phyloP scores from a whole-genome alignment of 2,329 filamentous ascomycete species.

The Exserohilum turcica region DNA sequence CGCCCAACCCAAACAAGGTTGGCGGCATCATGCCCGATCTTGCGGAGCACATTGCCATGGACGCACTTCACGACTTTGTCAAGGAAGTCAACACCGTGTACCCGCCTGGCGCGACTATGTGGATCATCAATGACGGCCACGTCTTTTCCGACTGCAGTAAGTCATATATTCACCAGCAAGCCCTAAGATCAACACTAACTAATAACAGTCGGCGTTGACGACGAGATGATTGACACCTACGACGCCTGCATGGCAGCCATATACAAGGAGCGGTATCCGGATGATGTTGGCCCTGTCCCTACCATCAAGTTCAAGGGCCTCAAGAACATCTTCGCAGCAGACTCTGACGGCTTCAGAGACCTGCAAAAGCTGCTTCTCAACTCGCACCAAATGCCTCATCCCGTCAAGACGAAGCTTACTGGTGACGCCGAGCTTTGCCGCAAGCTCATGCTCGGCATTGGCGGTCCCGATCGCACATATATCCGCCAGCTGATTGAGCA shows the following conservation, averaged over 20 bases:
- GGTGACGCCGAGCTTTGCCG: constrained; percentile 38
- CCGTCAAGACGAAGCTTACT: constrained; percentile 37
- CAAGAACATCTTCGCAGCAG: constrained; percentile 37
- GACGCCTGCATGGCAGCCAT: constrained; percentile 47
- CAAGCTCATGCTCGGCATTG: constrained; percentile 36
- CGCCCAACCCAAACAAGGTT: constrained; percentile 62
- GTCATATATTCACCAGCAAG: constrained; percentile 2
- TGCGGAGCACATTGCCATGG: constrained; percentile 51
- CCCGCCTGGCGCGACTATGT: constrained; percentile 49
- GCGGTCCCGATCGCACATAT: constrained; percentile 30
- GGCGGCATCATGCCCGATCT: constrained; percentile 54
- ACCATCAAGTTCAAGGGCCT: constrained; percentile 38
- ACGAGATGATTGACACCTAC: constrained; percentile 51
- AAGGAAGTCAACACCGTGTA: constrained; percentile 50
- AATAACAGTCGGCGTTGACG: constrained; percentile 49
- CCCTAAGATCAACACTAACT: constrained; percentile 7
- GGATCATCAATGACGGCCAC: constrained; percentile 53
- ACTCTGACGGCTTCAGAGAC: constrained; percentile 30
- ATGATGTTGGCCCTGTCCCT: constrained; percentile 24
- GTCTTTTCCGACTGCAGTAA: constrained; percentile 51
- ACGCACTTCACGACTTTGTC: constrained; percentile 49
- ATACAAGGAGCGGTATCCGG: constrained; percentile 38
- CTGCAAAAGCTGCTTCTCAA: constrained; percentile 27
- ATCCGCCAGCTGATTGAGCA: constrained; percentile 36
- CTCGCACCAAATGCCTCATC: constrained; percentile 33